A percentile compares a stretch with the other conserved stretches of the same genome.
phyloP scores from a whole-genome alignment of 495 filamentous ascomycete species.

The Massariosphaeria phaeospora region DNA sequence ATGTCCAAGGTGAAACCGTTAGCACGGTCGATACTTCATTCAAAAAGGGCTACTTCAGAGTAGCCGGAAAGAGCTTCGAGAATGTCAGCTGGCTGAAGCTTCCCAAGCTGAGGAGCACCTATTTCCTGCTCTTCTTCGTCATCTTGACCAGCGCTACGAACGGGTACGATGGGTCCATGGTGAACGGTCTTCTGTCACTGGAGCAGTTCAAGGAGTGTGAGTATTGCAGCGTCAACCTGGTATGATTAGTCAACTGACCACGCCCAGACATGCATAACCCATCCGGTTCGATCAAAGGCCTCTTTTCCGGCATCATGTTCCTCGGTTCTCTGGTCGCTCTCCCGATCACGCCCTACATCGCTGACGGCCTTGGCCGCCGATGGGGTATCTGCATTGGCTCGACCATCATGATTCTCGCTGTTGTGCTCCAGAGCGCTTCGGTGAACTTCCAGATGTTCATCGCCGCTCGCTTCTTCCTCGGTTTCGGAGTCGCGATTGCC shows the following conservation, averaged over 20 bases:
- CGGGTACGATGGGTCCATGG: slow-evolving; percentile 39
- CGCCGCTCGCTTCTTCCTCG: slow-evolving; percentile 43
- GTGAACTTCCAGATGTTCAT: slow-evolving; percentile 45
- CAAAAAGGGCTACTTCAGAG: slow-evolving; percentile 31
- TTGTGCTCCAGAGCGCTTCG: slow-evolving; percentile 51
- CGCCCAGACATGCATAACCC: slow-evolving; percentile 45
- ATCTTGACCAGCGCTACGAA: slow-evolving; percentile 30
- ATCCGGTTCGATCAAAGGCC: slow-evolving; percentile 50
- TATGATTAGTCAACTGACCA: slow-evolving; percentile 1
- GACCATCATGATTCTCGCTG: slow-evolving; percentile 59
- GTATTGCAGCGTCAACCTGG: background rate
- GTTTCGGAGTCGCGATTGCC: slow-evolving; percentile 55
- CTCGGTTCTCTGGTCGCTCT: slow-evolving; percentile 61
- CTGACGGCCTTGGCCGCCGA: slow-evolving; percentile 59
- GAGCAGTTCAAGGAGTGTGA: slow-evolving; percentile 38
- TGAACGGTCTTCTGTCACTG: slow-evolving; percentile 45
- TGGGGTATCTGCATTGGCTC: slow-evolving; percentile 58
- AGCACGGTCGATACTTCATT: slow-evolving; percentile 6
- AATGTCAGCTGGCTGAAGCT: slow-evolving; percentile 20
- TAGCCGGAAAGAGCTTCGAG: slow-evolving; percentile 31
- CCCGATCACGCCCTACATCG: slow-evolving; percentile 58
- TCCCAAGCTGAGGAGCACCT: slow-evolving; percentile 17
- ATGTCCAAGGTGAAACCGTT: no score
- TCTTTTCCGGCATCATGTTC: slow-evolving; percentile 64
- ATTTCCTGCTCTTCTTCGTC: slow-evolving; percentile 28